A percentile compares a stretch with the other conserved stretches of the same genome.
These are phyloP conservation scores for Peniophora sp. DNA, from an alignment of 1,284 basidiomycete species.

Conservation along the genomic window DNA sequence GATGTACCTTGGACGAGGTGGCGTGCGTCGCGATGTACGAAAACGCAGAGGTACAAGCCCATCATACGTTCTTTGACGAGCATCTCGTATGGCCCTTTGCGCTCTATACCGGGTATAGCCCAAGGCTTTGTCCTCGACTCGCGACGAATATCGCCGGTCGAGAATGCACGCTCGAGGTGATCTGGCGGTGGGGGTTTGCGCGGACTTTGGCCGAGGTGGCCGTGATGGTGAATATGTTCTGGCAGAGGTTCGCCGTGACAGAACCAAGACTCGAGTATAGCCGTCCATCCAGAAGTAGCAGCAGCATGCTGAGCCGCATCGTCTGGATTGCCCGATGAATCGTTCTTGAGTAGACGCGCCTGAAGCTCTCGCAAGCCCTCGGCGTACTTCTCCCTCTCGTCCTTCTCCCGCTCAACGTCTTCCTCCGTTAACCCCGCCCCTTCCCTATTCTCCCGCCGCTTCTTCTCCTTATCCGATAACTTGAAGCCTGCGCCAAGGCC, in stretches of 20 bases:
- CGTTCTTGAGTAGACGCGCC: constrained; percentile 4
- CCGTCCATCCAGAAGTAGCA: constrained; percentile 53
- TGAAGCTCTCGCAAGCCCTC: constrained; percentile 20
- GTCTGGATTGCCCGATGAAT: not conserved
- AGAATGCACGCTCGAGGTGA: constrained; percentile 8
- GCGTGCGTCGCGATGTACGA: constrained; percentile 59
- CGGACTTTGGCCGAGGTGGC: not conserved
- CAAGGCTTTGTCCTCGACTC: not conserved
- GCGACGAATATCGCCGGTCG: constrained; percentile 7
- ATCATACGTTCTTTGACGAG: constrained; percentile 82
- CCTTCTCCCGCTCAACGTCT: constrained; percentile 27
- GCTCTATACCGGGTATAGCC: not conserved
- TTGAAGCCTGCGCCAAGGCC: constrained; percentile 73
- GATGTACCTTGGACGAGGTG: constrained; percentile 59
- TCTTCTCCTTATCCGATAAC: constrained; percentile 35
- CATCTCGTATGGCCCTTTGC: constrained; percentile 69
- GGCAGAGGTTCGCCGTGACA: constrained; percentile 33
- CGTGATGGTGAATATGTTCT: not conserved
- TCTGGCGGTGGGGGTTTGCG: not conserved
- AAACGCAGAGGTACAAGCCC: constrained; percentile 77
- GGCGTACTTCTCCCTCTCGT: constrained; percentile 24
- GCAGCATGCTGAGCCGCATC: constrained; percentile 11
- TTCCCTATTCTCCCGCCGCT: constrained; percentile 23
- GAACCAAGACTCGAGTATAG: constrained; percentile 66
- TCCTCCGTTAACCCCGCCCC: constrained; percentile 33